phyloP scores from a whole-genome alignment of 2,329 filamentous ascomycete species.

The Colletotrichum lentis region DNA sequence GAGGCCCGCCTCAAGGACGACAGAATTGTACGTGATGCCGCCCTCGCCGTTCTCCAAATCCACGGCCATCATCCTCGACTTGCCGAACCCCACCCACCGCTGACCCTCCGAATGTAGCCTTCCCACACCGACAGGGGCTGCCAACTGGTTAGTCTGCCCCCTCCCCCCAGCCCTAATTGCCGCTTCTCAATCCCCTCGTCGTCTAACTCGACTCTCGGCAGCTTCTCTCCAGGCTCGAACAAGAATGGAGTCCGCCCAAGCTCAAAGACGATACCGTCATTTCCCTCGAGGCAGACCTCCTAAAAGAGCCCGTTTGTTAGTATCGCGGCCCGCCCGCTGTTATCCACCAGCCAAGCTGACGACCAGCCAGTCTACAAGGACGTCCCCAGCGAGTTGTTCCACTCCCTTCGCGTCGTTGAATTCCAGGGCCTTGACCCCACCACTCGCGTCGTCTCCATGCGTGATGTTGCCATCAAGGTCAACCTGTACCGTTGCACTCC shows the following conservation, averaged over 20 bases:
- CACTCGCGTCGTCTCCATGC: slow-evolving; percentile 6
- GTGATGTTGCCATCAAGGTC: slow-evolving; percentile 33
- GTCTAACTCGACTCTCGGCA: neutral
- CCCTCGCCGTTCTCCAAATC: neutral
- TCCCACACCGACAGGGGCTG: slow-evolving; percentile 30
- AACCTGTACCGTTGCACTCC: slow-evolving; percentile 22
- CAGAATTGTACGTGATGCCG: neutral
- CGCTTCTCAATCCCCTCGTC: neutral
- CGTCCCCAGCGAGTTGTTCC: slow-evolving; percentile 26
- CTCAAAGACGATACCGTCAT: slow-evolving; percentile 26
- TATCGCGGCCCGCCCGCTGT: neutral
- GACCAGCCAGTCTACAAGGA: slow-evolving; percentile 6
- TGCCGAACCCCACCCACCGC: neutral
- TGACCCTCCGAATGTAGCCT: slow-evolving; percentile 14
- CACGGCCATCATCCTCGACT: neutral
- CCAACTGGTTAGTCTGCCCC: slow-evolving; percentile 12
- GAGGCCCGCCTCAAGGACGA: slow-evolving; percentile 29
- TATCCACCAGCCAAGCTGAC: neutral
- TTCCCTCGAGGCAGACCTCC: slow-evolving; percentile 26
- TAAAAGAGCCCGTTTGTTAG: slow-evolving; percentile 12
- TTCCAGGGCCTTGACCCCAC: slow-evolving; percentile 32
- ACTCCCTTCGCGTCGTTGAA: slow-evolving; percentile 32
- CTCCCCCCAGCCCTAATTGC: neutral
- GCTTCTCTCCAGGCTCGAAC: slow-evolving; percentile 25
- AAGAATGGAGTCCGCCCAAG: slow-evolving; percentile 25